phyloP scores from a whole-genome alignment of 2,329 filamentous ascomycete species.

The Parastagonospora avenae region DNA sequence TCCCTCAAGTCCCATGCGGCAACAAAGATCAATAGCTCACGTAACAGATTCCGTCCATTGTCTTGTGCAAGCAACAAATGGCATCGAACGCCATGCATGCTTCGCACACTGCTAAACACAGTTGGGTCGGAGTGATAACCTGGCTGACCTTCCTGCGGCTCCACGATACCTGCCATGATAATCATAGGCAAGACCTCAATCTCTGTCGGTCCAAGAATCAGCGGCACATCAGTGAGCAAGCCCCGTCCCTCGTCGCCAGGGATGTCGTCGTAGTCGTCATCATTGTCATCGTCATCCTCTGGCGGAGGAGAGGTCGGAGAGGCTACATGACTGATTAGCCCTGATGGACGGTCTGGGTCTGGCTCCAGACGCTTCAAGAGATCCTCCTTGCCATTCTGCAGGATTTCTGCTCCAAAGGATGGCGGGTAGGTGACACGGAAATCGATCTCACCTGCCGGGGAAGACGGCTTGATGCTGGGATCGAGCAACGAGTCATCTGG shows the following conservation, averaged over 20 bases:
- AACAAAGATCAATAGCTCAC: conserved; percentile 93
- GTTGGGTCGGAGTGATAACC: conserved; percentile 57
- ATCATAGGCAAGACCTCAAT: conserved; percentile 98
- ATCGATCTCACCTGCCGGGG: conserved; percentile 51
- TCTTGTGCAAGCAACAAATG: conserved; percentile 89
- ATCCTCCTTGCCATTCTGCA: conserved; percentile 57
- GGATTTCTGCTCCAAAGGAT: conserved; percentile 54
- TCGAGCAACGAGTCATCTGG: conserved; percentile 39
- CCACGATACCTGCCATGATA: conserved; percentile 91
- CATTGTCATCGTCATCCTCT: conserved; percentile 67
- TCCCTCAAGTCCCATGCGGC: conserved; percentile 96
- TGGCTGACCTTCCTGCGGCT: conserved; percentile 71
- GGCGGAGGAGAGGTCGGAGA: conserved; percentile 47
- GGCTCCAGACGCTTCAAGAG: conserved; percentile 57
- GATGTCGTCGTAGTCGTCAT: conserved; percentile 79
- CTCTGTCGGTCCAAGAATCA: conserved; percentile 91
- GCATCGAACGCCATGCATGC: conserved; percentile 87
- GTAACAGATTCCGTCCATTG: conserved; percentile 84
- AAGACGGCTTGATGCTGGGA: conserved; percentile 44
- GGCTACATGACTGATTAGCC: conserved; percentile 46
- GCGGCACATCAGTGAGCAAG: conserved; percentile 87
- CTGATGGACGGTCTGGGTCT: conserved; percentile 49
- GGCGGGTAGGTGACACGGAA: conserved; percentile 57
- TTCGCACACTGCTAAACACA: conserved; percentile 65
- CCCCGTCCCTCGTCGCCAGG: conserved; percentile 75